Evolutionary conservation across 108 stramenopile genomes (phyloP).

Genomic region (Pseudonitzschia delicatissima): DNA sequence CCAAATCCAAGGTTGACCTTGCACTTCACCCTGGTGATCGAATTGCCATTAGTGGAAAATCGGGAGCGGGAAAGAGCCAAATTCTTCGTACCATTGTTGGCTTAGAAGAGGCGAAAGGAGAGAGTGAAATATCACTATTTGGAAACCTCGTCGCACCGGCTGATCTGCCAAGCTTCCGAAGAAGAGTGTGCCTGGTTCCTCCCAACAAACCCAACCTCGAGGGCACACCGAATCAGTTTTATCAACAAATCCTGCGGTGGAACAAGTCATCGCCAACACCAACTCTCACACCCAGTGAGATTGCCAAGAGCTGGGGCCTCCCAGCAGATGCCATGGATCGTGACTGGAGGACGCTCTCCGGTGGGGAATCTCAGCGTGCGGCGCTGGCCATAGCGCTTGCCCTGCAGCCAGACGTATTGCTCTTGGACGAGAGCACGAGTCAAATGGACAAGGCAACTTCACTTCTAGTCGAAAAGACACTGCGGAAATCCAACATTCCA

Average conservation of each 20-base stretch:
- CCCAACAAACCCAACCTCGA: conserved; percentile 51
- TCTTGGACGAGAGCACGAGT: conserved; percentile 69
- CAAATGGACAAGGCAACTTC: conserved; percentile 54
- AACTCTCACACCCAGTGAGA: background rate
- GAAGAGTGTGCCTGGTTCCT: conserved; percentile 63
- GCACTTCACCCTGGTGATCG: conserved; percentile 14
- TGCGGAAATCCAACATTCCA: conserved; percentile 27
- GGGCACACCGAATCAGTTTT: conserved; percentile 54
- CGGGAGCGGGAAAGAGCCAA: conserved; percentile 74
- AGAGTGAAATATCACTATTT: background rate
- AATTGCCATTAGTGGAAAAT: conserved; percentile 34
- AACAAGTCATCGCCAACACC: background rate
- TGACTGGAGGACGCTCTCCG: conserved; percentile 72
- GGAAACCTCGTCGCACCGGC: background rate
- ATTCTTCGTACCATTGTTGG: conserved; percentile 65
- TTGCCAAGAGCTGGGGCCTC: conserved; percentile 27
- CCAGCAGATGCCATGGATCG: conserved; percentile 29
- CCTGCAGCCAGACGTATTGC: conserved; percentile 43
- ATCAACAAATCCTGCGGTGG: conserved; percentile 9
- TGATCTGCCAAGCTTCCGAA: conserved; percentile 43
- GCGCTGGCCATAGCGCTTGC: conserved; percentile 74
- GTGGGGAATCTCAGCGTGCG: conserved; percentile 84
- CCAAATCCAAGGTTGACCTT: background rate
- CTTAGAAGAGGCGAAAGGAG: conserved; percentile 35
- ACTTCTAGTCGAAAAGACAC: conserved; percentile 42